These are phyloP conservation scores for Aspergillus panamensis DNA, from an alignment of 495 filamentous ascomycete genomes.

Conservation along the genomic window DNA sequence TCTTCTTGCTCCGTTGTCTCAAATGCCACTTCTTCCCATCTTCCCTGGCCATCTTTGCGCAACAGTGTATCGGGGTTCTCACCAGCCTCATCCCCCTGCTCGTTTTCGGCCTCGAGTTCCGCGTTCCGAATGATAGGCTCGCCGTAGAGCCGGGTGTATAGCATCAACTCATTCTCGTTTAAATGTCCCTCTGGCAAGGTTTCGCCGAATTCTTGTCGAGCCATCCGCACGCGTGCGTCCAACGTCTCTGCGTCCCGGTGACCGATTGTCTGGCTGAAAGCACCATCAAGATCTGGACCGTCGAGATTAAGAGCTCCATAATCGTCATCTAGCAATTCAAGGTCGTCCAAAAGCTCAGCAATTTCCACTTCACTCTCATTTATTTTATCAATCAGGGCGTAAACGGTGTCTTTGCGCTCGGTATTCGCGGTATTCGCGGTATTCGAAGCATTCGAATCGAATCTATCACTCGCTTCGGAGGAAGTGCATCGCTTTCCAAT, in stretches of 20 bases:
- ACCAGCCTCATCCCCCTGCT: slow-evolving; percentile 28
- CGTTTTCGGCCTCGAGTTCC: slow-evolving; percentile 30
- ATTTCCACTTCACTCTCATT: slow-evolving; percentile 36
- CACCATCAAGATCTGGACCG: slow-evolving; percentile 23
- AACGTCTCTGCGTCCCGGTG: slow-evolving; percentile 39
- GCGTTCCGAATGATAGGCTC: slow-evolving; percentile 51
- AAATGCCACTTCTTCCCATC: slow-evolving; percentile 58
- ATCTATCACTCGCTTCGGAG: slow-evolving; percentile 22
- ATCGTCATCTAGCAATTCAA: slow-evolving; percentile 31
- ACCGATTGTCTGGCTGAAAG: slow-evolving; percentile 24
- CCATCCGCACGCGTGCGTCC: slow-evolving; percentile 63
- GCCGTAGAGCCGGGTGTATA: slow-evolving; percentile 84
- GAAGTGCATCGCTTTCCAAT: slow-evolving; percentile 26
- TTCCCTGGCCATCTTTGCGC: slow-evolving; percentile 57
- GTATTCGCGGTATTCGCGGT: no score
- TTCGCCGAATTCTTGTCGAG: slow-evolving; percentile 73
- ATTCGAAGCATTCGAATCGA: slow-evolving; percentile 11
- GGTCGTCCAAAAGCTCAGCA: slow-evolving; percentile 34
- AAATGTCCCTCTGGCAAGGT: slow-evolving; percentile 72
- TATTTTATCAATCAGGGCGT: slow-evolving; percentile 39
- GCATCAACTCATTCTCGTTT: slow-evolving; percentile 60
- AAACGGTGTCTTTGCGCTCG: slow-evolving; percentile 30
- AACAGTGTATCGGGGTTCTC: slow-evolving; percentile 42
- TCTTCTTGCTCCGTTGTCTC: slow-evolving; percentile 29
- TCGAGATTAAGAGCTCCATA: slow-evolving; percentile 21